Percentiles rank a stretch among this genome's conserved stretches.
phyloP scores from a whole-genome alignment of 345 rosid genomes.

The Clarkia xantiana region DNA sequence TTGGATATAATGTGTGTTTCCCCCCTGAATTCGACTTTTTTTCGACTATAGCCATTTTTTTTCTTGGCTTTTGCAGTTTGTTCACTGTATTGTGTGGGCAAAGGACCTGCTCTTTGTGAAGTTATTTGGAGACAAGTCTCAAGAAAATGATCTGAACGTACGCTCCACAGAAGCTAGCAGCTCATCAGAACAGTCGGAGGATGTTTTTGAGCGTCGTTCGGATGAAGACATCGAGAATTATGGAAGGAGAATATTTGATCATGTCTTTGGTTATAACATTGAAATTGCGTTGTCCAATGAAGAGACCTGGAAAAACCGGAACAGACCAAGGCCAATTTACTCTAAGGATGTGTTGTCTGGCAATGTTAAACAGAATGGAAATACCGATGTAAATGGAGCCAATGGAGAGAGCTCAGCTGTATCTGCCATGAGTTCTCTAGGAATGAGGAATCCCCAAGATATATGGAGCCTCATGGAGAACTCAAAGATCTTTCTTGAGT shows the following conservation, averaged over 20 bases:
- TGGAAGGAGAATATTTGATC: slow-evolving; percentile 91
- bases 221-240: slow-evolving; percentile 73
- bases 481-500: slow-evolving; percentile 72
- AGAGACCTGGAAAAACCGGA: slow-evolving; percentile 90
- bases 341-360: slow-evolving; percentile 46
- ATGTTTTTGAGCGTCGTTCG: slow-evolving; percentile 53
- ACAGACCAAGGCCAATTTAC: slow-evolving; percentile 70
- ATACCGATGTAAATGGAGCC: slow-evolving; percentile 22
- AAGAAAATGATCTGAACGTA: slow-evolving; percentile 89
- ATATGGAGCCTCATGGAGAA: slow-evolving; percentile 74
- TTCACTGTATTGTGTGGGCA: slow-evolving; percentile 99
- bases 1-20: too few relatives aligned
- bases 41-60: neutral
- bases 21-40: too few relatives aligned
- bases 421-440: slow-evolving; percentile 75
- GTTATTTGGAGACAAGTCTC: slow-evolving; percentile 92
- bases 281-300: slow-evolving; percentile 84
- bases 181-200: slow-evolving; percentile 51
- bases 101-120: slow-evolving; percentile 94
- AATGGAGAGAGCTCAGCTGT: slow-evolving; percentile 23
- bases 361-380: slow-evolving; percentile 50
- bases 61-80: slow-evolving; percentile 44
- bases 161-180: slow-evolving; percentile 53
- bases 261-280: slow-evolving; percentile 91
- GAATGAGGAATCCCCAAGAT: slow-evolving; percentile 96